Conservation (phyloP, 2,329 filamentous ascomycete genomes). For the Ophiostoma sp. region DNA sequence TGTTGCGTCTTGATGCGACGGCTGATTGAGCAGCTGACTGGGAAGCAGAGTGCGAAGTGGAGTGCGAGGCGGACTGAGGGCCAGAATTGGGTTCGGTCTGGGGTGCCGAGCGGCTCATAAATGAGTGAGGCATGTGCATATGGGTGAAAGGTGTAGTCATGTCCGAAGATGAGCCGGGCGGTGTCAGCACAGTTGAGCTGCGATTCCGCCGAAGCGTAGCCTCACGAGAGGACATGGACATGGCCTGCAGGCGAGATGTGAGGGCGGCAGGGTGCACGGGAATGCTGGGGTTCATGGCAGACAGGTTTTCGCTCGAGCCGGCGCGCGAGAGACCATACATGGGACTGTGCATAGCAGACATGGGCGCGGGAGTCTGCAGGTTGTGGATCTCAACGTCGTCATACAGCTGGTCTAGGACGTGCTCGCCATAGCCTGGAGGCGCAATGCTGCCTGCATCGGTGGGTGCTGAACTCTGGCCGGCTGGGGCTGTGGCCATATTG, state of each 20-base stretch:
- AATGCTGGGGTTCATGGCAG: constrained; percentile 48
- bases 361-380: constrained; percentile 69
- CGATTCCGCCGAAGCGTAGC: constrained; percentile 36
- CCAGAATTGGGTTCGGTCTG: background rate
- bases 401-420: constrained; percentile 84
- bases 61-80: constrained; percentile 28
- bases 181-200: constrained; percentile 36
- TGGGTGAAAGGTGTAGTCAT: constrained; percentile 40
- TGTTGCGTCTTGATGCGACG: constrained; percentile 49
- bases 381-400: constrained; percentile 76
- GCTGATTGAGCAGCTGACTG: constrained; percentile 10
- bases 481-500: constrained; percentile 56
- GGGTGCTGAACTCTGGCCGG: constrained; percentile 41
- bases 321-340: constrained; percentile 65
- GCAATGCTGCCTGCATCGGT: constrained; percentile 59
- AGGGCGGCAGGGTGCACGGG: constrained; percentile 48
- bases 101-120: constrained; percentile 13
- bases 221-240: constrained; percentile 41
- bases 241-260: constrained; percentile 64
- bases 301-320: constrained; percentile 75
- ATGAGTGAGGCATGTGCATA: constrained; percentile 31
- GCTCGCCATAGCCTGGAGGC: constrained; percentile 88
- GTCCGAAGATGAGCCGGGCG: constrained; percentile 36
- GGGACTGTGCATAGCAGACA: constrained; percentile 74
- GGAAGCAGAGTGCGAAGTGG: background rate